A percentile compares a stretch with the other conserved stretches of the same genome.
Evolutionary conservation across 169 alveolate genomes (phyloP).

Genomic region (Plasmodium yoelii): DNA sequence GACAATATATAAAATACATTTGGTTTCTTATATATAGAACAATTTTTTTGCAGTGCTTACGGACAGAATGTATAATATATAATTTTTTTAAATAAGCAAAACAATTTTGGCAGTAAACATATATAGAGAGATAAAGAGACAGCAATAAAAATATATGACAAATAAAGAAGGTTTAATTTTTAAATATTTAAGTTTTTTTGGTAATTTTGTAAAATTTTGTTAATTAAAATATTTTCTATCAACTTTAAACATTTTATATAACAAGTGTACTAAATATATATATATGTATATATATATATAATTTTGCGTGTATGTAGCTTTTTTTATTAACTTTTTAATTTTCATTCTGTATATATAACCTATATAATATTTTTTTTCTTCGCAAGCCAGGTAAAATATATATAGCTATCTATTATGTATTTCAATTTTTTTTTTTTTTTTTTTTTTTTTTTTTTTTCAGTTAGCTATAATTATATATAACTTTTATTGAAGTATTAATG

Average conservation of each 20-base stretch:
- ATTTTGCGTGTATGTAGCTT: conserved; percentile 19
- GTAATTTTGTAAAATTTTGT: conserved; percentile 60
- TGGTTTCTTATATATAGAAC: conserved; percentile 1
- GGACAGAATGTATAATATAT: conserved; percentile 23
- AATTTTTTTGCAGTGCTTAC: not conserved
- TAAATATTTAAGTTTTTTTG: conserved; percentile 73
- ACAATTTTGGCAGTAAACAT: conserved; percentile 11
- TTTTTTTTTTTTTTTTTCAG: conserved; percentile 20
- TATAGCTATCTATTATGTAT: conserved; percentile 5
- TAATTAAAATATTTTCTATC: conserved; percentile 24
- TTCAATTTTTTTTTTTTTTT: conserved; percentile 17
- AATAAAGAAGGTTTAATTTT: conserved; percentile 73
- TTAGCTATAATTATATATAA: conserved; percentile 32
- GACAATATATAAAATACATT: conserved; percentile 10
- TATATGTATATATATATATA: conserved; percentile 39
- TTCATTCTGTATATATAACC: conserved; percentile 11
- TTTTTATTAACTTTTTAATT: conserved; percentile 28
- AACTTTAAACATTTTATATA: conserved; percentile 16
- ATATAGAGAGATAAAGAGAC: conserved; percentile 15
- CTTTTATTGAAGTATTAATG: conserved; percentile 17
- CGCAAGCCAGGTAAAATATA: conserved; percentile 4
- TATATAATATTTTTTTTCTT: conserved; percentile 37
- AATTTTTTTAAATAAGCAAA: conserved; percentile 8
- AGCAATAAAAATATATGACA: not conserved
- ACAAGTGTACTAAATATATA: conserved; percentile 33